Conservation (phyloP, 306 rosid species). For the Sophora flavescens region DNA sequence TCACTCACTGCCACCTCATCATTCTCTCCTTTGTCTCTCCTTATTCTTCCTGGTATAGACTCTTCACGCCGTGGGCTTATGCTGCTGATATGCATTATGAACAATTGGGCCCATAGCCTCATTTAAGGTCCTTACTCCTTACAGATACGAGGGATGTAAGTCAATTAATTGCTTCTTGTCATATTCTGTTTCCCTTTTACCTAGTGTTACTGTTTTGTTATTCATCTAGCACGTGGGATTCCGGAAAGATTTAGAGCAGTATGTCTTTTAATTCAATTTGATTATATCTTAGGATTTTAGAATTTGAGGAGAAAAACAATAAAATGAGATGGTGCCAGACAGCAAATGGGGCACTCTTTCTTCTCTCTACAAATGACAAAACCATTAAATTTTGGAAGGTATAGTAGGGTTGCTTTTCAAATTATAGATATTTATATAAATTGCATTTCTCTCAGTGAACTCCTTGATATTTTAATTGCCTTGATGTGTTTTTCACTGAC, state of each 20-base stretch:
- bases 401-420: conserved; percentile 39
- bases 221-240: conserved; percentile 54
- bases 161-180: not conserved
- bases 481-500: not conserved
- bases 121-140: too few species aligned
- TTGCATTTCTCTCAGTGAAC: not conserved
- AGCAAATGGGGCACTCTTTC: conserved; percentile 73
- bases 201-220: not conserved
- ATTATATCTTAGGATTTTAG: conserved; percentile 82
- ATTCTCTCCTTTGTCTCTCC: too few species aligned
- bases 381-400: conserved; percentile 87
- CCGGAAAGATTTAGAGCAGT: conserved; percentile 66
- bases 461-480: conserved; percentile 5
- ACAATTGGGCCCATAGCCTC: too few species aligned
- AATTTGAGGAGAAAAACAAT: conserved; percentile 80
- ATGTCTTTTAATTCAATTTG: conserved; percentile 57
- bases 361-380: conserved; percentile 78
- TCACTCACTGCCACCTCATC: too few species aligned
- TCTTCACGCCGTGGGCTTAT: too few species aligned
- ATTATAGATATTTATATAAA: not conserved
- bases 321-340: conserved; percentile 80
- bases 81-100: too few species aligned
- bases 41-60: too few species aligned
- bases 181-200: not conserved
- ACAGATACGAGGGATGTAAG: conserved; percentile 58